phyloP scores from a whole-genome alignment of 768 basidiomycete species.

The Phylloporus sp. region DNA sequence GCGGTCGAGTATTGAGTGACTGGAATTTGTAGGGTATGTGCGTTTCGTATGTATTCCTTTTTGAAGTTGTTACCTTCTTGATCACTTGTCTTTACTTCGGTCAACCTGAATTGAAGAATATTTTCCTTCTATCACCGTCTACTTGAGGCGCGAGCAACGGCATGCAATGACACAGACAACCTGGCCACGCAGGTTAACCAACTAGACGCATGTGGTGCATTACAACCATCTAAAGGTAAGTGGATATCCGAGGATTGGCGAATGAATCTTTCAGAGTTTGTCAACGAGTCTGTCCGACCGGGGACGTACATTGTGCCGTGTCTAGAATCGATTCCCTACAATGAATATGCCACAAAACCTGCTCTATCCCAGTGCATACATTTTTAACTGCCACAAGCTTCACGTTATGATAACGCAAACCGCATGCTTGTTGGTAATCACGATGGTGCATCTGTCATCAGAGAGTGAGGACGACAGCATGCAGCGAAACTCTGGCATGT shows the following conservation, averaged over 20 bases:
- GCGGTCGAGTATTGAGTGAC: conserved; percentile 66
- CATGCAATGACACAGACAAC: not conserved
- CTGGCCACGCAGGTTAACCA: not conserved
- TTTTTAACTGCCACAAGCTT: too few relatives aligned
- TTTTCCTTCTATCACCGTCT: not conserved
- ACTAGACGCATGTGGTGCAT: not conserved
- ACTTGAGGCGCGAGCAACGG: not conserved
- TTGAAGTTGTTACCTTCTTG: conserved; percentile 14
- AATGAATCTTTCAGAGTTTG: not conserved
- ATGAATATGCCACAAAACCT: too few relatives aligned
- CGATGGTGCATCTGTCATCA: too few relatives aligned
- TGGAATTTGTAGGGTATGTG: conserved; percentile 26
- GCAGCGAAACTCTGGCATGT: too few relatives aligned
- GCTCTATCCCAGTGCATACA: too few relatives aligned
- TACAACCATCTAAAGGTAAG: too few relatives aligned
- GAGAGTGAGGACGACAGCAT: too few relatives aligned
- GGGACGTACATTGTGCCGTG: not conserved
- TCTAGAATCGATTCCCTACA: too few relatives aligned
- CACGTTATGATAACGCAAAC: too few relatives aligned
- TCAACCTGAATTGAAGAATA: conserved; percentile 7
- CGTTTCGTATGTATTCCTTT: conserved; percentile 23
- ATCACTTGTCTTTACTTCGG: conserved; percentile 12
- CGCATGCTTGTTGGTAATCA: too few relatives aligned
- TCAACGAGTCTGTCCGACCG: not conserved
- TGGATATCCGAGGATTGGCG: too few relatives aligned